Base-by-base conservation (phyloP, 139 green algal genomes). In the Asterochloris erici region DNA sequence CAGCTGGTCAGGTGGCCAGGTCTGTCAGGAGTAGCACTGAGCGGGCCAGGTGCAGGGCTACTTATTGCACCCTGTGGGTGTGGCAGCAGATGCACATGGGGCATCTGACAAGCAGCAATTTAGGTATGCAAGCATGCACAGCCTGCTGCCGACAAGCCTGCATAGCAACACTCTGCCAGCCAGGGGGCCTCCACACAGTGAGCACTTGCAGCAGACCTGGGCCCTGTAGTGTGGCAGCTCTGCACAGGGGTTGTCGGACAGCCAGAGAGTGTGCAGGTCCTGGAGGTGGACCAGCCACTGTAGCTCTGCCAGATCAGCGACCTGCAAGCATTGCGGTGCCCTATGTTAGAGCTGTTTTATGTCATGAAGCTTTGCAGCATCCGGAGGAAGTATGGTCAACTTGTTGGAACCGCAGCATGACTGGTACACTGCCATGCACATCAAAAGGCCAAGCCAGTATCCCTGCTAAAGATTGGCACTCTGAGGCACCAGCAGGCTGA, bases 201-300 rank as follows among this genome's bases (percentile, higher is more conserved):
- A n/a, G n/a, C n/a, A n/a, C n/a, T n/a, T 73, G 23, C 66, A 16
- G n/a, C 26, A 19, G 10, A 82, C 78, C 78, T 82, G 68, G 12
- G 19, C 21, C n/a, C 88, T 85, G 80, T 93, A 91, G 19, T 85
- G 28, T 13, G 84, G 87, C 47, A 88, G 83, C 17, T 88, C 87
- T 28, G 90, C 88, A 69, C 88, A 92, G 19, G 89, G 89, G 78
- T 94, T 94, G 79, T 94, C 91, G 28, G 84, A 91, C n/a, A 94
- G 85, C 91, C 89, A 94, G 14, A 94, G 84, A 21, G 91, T 83
- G 23, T 82, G 82, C 29, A 93, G 79, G 12, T 83, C 71, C 28
- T 70, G 79, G 0, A 90, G 83, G 10, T 68, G 13, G n/a, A 69
- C 73, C 62, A 94, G 82, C 79, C 89, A 87, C 68, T 86, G 84